Evolutionary conservation across 495 filamentous ascomycete genomes (phyloP).

Genomic region (Penicillium maclennaniae): DNA sequence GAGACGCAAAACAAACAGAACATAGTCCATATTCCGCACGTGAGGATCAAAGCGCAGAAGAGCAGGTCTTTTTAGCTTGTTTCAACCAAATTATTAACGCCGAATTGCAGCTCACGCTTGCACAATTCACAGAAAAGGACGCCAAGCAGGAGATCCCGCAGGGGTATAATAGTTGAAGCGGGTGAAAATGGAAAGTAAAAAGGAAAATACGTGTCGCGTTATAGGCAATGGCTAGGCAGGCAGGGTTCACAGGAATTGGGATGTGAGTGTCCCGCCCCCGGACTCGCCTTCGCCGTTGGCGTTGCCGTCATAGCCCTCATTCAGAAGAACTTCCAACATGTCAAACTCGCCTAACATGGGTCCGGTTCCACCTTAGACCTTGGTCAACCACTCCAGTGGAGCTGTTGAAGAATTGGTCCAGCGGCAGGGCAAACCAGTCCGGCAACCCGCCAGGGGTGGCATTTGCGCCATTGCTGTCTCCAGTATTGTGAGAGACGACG

Average conservation of each 20-base stretch:
- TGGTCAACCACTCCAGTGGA: conserved; percentile 46
- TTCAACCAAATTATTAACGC: conserved; percentile 17
- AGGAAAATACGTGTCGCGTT: conserved; percentile 9
- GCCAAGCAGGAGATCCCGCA: conserved; percentile 12
- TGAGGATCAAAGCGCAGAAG: conserved; percentile 2
- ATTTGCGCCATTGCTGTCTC: conserved; percentile 25
- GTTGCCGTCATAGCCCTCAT: conserved; percentile 43
- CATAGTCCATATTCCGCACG: too few relatives aligned
- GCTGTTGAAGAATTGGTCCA: conserved; percentile 52
- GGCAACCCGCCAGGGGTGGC: conserved; percentile 33
- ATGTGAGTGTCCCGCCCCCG: conserved; percentile 15
- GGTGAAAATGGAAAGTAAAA: conserved; percentile 1
- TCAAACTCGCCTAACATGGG: conserved; percentile 49
- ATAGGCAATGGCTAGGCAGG: neutral
- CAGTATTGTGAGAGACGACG: conserved; percentile 27
- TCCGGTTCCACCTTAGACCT: conserved; percentile 42
- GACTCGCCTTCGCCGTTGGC: conserved; percentile 23
- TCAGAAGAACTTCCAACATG: conserved; percentile 46
- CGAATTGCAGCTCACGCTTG: conserved; percentile 4
- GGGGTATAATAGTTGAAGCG: conserved; percentile 24
- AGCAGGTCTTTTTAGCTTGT: conserved; percentile 3
- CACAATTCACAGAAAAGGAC: conserved; percentile 5
- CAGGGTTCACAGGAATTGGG: conserved; percentile 20
- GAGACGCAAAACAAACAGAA: neutral
- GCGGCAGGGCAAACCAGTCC: conserved; percentile 45